Conservation (phyloP, 352 stramenopile species). For the Phytopythium cucurbitacearum region DNA sequence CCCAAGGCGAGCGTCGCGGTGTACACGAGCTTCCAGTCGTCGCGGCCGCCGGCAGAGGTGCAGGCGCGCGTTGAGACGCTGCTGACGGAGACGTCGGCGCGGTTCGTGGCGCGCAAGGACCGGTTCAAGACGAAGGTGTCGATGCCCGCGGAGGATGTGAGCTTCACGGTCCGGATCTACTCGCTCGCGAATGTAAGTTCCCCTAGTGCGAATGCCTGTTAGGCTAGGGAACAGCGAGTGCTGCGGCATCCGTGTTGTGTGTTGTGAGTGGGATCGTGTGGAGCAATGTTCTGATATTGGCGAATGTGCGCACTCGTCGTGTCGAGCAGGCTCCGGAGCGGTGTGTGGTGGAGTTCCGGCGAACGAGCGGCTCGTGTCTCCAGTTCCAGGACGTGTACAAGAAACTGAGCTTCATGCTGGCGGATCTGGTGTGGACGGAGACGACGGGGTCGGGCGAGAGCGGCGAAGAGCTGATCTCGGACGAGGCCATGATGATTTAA, state of each 20-base stretch:
- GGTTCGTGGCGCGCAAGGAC: conserved; percentile 49
- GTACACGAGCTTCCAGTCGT: conserved; percentile 77
- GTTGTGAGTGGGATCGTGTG: too few relatives aligned
- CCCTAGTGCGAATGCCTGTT: not conserved
- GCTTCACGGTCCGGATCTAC: conserved; percentile 60
- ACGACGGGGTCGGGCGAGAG: conserved; percentile 8
- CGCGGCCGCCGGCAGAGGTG: conserved; percentile 34
- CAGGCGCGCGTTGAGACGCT: conserved; percentile 52
- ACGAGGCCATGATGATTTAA: conserved; percentile 84
- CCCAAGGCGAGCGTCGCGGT: conserved; percentile 52
- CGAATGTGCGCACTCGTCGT: not conserved
- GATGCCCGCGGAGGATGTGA: conserved; percentile 52
- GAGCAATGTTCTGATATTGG: too few relatives aligned
- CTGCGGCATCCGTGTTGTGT: not conserved
- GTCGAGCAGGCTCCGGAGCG: conserved; percentile 33
- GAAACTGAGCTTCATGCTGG: conserved; percentile 45
- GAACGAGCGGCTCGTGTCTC: conserved; percentile 62
- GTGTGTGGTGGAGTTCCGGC: conserved; percentile 70
- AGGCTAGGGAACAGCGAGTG: conserved; percentile 2
- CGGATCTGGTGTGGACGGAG: conserved; percentile 48
- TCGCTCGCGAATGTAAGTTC: conserved; percentile 65
- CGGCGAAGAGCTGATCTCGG: conserved; percentile 69
- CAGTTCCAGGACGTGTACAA: conserved; percentile 76
- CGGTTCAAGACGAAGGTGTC: conserved; percentile 75
- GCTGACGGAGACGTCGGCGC: conserved; percentile 40